phyloP scores from a whole-genome alignment of 148 eudicot genomes.

The Fagopyrum homotropicum region DNA sequence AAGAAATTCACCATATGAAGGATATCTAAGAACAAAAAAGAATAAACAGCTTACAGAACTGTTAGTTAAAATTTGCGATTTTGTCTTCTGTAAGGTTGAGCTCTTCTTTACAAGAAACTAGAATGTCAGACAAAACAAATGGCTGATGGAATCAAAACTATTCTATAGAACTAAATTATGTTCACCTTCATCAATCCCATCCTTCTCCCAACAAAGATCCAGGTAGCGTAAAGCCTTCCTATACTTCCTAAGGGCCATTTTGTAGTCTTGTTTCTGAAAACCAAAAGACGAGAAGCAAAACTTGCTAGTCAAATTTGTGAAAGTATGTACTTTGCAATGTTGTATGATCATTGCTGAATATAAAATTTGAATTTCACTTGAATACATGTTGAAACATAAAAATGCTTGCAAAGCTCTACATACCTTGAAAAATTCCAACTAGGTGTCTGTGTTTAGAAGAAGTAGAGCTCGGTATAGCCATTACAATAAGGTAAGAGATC shows the following conservation, averaged over 20 bases:
- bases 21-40: background rate
- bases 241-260: slow-evolving; percentile 80
- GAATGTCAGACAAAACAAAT: background rate
- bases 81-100: slow-evolving; percentile 45
- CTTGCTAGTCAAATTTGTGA: slow-evolving; percentile 17
- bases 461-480: slow-evolving; percentile 89
- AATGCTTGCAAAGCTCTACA: slow-evolving; percentile 7
- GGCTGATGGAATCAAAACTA: background rate
- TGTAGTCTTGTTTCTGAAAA: slow-evolving; percentile 73
- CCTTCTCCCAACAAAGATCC: background rate
- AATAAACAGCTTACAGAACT: slow-evolving; percentile 46
- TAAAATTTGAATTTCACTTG: background rate
- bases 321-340: background rate
- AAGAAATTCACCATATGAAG: background rate
- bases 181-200: background rate
- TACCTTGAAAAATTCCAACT: background rate
- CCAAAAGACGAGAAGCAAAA: slow-evolving; percentile 19
- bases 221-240: slow-evolving; percentile 33
- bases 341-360: background rate
- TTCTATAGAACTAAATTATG: background rate
- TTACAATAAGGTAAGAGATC: slow-evolving; percentile 79
- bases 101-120: slow-evolving; percentile 39
- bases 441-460: slow-evolving; percentile 32
- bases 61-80: slow-evolving; percentile 69
- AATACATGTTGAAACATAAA: background rate